These are phyloP conservation scores for Vigna nakashimae DNA, from an alignment of 306 rosid species.

Conservation along the genomic window DNA sequence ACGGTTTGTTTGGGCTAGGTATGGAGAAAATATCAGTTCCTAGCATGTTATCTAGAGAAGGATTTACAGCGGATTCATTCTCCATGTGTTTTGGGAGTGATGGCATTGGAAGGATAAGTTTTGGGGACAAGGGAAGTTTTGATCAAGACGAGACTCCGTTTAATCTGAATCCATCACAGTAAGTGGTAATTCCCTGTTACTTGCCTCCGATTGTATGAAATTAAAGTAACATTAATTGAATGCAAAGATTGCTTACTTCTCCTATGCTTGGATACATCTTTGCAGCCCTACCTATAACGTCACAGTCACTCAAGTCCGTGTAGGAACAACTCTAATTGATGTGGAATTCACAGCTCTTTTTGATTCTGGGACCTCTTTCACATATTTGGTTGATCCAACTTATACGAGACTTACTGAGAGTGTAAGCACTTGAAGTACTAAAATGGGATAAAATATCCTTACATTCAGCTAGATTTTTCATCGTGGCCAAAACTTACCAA, in stretches of 20 bases:
- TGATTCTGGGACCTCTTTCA: constrained; percentile 94
- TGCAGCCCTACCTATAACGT: constrained; percentile 91
- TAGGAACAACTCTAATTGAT: constrained; percentile 74
- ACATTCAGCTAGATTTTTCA: constrained; percentile 10
- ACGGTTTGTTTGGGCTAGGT: constrained; percentile 95
- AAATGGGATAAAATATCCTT: constrained; percentile 35
- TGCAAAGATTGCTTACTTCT: constrained; percentile 34
- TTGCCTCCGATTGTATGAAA: constrained; percentile 47
- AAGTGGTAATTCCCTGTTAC: constrained; percentile 70
- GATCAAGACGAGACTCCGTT: constrained; percentile 90
- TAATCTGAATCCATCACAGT: constrained; percentile 81
- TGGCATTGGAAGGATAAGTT: constrained; percentile 90
- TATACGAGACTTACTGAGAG: constrained; percentile 67
- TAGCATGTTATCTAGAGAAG: constrained; percentile 84
- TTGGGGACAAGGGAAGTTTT: constrained; percentile 91
- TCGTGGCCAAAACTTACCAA: constrained; percentile 34
- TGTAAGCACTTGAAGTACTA: constrained; percentile 58
- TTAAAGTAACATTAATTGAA: constrained; percentile 29
- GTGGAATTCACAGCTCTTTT: constrained; percentile 77
- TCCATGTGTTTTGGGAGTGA: constrained; percentile 96
- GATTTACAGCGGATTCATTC: constrained; percentile 83
- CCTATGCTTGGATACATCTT: constrained; percentile 46
- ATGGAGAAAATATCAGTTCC: constrained; percentile 99
- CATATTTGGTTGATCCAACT: constrained; percentile 82
- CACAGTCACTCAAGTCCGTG: constrained; percentile 74